Percentiles rank a stretch among this genome's conserved stretches.
These are phyloP conservation scores for Ceratocystis eucalypticola DNA, from an alignment of 2,329 filamentous ascomycete species.

Conservation along the genomic window DNA sequence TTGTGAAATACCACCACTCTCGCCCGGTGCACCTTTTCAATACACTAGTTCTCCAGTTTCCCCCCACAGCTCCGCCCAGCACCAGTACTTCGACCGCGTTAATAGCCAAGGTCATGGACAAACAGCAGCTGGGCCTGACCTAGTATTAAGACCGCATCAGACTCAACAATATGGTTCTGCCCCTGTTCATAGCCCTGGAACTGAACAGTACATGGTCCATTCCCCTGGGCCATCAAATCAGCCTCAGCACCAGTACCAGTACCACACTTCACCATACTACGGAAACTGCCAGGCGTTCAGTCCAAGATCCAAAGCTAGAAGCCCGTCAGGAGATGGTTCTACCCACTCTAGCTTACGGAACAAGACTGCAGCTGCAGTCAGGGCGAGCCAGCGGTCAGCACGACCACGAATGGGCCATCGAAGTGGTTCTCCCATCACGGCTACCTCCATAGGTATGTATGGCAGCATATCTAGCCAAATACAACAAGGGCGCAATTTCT, in stretches of 20 bases:
- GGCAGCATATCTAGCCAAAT: not conserved
- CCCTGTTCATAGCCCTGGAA: not conserved
- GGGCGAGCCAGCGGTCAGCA: not conserved
- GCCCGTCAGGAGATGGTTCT: not conserved
- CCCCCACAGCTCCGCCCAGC: not conserved
- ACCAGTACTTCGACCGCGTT: not conserved
- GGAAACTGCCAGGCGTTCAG: not conserved
- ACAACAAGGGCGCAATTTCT: not conserved
- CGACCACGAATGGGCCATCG: not conserved
- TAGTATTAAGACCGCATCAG: not conserved
- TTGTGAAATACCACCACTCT: not conserved
- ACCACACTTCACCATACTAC: not conserved
- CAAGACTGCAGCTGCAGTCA: not conserved
- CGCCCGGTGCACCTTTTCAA: not conserved
- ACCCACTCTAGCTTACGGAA: not conserved
- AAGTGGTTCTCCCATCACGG: not conserved
- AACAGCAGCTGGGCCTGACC: not conserved
- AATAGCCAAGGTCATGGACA: not conserved
- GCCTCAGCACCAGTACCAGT: not conserved
- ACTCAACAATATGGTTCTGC: not conserved
- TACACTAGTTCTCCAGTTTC: not conserved
- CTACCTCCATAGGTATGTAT: not conserved
- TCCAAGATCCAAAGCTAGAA: not conserved
- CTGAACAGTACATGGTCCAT: not conserved
- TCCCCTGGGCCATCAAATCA: not conserved